phyloP scores from a whole-genome alignment of 768 basidiomycete genomes.

The Boletellus sp. region DNA sequence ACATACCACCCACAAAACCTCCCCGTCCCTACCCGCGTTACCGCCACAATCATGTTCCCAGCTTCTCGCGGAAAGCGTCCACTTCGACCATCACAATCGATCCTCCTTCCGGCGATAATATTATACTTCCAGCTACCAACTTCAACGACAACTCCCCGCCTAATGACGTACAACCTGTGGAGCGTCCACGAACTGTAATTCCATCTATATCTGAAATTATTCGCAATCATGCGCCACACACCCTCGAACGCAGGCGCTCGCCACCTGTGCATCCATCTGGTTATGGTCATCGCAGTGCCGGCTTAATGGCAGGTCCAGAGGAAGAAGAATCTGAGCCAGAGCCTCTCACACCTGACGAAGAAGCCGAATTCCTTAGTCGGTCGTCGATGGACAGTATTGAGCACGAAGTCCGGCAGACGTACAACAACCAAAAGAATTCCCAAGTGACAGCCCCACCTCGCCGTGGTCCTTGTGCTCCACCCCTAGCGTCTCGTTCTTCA shows the following conservation, averaged over 20 bases:
- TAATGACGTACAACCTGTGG: conserved; percentile 19
- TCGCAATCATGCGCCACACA: conserved; percentile 65
- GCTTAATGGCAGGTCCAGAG: conserved; percentile 43
- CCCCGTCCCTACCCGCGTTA: conserved; percentile 18
- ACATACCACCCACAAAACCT: conserved; percentile 12
- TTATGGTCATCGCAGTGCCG: conserved; percentile 46
- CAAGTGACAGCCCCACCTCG: conserved; percentile 36
- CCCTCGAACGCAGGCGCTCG: conserved; percentile 46
- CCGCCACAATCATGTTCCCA: conserved; percentile 17
- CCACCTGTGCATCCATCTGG: conserved; percentile 45
- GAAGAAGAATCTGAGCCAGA: conserved; percentile 52
- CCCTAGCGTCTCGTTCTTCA: conserved; percentile 36
- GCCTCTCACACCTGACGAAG: conserved; percentile 49
- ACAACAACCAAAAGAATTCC: conserved; percentile 51
- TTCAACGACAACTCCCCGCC: conserved; percentile 6
- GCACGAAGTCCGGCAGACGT: conserved; percentile 70
- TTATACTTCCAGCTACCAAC: conserved; percentile 7
- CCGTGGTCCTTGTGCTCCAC: conserved; percentile 38
- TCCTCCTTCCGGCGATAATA: conserved; percentile 17
- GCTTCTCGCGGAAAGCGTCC: conserved; percentile 25
- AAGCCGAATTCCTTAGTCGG: conserved; percentile 64
- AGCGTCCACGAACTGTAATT: conserved; percentile 46
- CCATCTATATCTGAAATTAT: conserved; percentile 91
- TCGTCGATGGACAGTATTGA: conserved; percentile 88
- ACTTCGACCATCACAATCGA: conserved; percentile 31